Conservation (phyloP, 2,329 filamentous ascomycete species). For the Aspergillus ibericus region DNA sequence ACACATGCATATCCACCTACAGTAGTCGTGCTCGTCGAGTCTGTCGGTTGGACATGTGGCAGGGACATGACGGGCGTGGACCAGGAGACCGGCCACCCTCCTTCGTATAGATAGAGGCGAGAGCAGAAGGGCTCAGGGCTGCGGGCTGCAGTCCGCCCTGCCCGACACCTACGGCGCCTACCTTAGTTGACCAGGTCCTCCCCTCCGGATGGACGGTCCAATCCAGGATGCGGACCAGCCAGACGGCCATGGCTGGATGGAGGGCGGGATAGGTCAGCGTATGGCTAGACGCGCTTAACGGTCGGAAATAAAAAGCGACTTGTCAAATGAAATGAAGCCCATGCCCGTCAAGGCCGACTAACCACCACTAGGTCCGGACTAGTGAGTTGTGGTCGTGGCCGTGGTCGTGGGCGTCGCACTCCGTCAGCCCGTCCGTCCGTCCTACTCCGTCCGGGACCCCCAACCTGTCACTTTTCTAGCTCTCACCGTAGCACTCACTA, state of each 20-base stretch:
- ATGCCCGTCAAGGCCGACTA: background rate
- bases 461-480: background rate
- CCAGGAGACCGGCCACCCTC: no score
- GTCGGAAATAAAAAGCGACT: background rate
- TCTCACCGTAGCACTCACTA: background rate
- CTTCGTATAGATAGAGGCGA: background rate
- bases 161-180: background rate
- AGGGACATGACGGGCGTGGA: background rate
- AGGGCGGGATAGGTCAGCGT: background rate
- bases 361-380: no score
- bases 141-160: background rate
- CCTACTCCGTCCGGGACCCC: background rate
- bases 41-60: background rate
- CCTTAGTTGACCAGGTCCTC: background rate
- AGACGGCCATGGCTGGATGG: background rate
- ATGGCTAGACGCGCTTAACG: constrained; percentile 1
- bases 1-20: constrained; percentile 9
- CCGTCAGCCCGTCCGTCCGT: background rate
- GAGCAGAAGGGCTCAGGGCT: background rate
- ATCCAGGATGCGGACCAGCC: background rate
- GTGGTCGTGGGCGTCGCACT: background rate
- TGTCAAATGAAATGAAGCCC: background rate
- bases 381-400: no score
- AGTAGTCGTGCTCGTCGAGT: background rate
- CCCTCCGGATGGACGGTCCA: background rate